Evolutionary conservation across 495 filamentous ascomycete genomes (phyloP).

Genomic region (Aspergillus saccharolyticus): DNA sequence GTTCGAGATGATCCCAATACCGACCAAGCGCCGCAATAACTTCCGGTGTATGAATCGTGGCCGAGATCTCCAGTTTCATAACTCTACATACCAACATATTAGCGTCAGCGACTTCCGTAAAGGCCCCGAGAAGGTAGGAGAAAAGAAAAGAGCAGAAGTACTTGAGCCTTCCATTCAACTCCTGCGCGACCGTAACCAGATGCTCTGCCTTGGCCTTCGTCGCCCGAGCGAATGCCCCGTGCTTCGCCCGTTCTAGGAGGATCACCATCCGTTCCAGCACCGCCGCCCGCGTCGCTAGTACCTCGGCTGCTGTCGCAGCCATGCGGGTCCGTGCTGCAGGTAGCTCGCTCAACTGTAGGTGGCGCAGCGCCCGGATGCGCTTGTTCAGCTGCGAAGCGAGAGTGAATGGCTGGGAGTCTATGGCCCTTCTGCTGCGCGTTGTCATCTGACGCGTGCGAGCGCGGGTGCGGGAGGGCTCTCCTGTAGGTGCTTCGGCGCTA

Average conservation of each 20-base stretch:
- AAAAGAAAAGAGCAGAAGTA: constrained; percentile 29
- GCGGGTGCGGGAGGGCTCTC: constrained; percentile 16
- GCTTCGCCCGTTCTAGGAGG: constrained; percentile 55
- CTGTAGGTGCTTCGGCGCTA: constrained; percentile 1
- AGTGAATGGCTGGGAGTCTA: constrained; percentile 17
- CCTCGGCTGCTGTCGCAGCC: constrained; percentile 34
- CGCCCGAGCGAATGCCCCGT: constrained; percentile 57
- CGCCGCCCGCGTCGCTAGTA: constrained; percentile 29
- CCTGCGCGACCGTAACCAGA: constrained; percentile 54
- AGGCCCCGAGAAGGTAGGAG: neutral
- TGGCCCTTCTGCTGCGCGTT: constrained; percentile 12
- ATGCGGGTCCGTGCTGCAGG: constrained; percentile 32
- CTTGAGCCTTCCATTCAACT: constrained; percentile 49
- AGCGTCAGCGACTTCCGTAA: neutral
- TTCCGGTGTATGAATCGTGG: constrained; percentile 54
- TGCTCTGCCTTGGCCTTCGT: constrained; percentile 51
- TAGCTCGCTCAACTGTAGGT: constrained; percentile 29
- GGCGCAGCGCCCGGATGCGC: constrained; percentile 25
- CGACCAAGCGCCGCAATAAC: constrained; percentile 50
- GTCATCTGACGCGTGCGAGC: constrained; percentile 26
- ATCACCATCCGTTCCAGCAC: constrained; percentile 39
- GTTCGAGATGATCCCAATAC: constrained; percentile 51
- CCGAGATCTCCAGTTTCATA: constrained; percentile 34
- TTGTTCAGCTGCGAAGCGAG: constrained; percentile 26
- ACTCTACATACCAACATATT: constrained; percentile 24